phyloP scores from a whole-genome alignment of 2,329 filamentous ascomycete species.

The Aspergillus arachidicola region DNA sequence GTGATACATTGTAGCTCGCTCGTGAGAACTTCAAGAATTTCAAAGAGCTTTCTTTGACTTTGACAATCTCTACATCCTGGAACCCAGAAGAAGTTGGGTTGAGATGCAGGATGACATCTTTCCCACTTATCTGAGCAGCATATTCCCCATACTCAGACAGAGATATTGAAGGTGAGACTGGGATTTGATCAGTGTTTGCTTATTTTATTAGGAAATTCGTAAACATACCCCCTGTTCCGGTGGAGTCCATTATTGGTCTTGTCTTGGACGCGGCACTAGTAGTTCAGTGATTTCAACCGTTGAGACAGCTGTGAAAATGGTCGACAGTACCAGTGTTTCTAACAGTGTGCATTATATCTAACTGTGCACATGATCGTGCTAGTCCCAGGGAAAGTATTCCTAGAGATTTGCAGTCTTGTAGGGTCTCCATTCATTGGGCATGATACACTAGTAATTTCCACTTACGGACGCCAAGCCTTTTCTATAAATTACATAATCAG shows the following conservation, averaged over 20 bases:
- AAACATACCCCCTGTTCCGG: conserved; percentile 27
- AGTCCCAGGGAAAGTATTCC: not conserved
- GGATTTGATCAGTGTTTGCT: conserved; percentile 2
- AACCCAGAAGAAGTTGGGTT: conserved; percentile 31
- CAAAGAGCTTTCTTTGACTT: conserved; percentile 32
- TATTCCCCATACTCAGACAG: conserved; percentile 36
- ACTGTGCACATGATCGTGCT: not conserved
- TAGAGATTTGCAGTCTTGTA: not conserved
- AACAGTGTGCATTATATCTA: conserved; percentile 1
- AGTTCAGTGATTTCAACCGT: not conserved
- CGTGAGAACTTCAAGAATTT: conserved; percentile 37
- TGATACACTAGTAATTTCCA: conserved; percentile 5
- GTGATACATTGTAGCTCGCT: not conserved
- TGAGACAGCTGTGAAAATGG: not conserved
- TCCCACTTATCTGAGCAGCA: conserved; percentile 32
- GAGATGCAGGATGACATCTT: conserved; percentile 37
- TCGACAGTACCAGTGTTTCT: not conserved
- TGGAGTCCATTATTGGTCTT: conserved; percentile 32
- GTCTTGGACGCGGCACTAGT: not conserved
- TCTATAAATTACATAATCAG: not conserved
- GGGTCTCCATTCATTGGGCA: conserved; percentile 1
- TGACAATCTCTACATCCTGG: conserved; percentile 35
- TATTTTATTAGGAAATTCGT: not conserved
- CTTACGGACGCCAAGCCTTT: conserved; percentile 7
- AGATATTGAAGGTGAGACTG: conserved; percentile 19